Evolutionary conservation across 2,329 filamentous ascomycete genomes (phyloP).

Genomic region (Grosmannia clavigera): DNA sequence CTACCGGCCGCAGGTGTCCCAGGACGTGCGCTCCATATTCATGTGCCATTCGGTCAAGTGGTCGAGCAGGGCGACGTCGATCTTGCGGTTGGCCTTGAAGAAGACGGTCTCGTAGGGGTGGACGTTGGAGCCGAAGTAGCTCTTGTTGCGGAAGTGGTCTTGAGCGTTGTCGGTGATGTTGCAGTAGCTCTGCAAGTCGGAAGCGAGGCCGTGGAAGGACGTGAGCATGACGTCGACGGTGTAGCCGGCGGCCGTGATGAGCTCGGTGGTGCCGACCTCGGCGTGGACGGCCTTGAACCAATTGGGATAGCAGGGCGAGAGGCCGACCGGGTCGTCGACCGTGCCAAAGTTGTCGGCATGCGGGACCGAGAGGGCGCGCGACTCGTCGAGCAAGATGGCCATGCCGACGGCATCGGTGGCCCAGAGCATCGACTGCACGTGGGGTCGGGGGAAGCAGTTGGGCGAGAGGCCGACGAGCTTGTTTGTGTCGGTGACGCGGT

Average conservation of each 20-base stretch:
- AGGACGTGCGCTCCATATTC: neutral
- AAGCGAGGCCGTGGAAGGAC: slow-evolving; percentile 14
- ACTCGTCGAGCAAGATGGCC: slow-evolving; percentile 20
- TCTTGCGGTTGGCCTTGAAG: slow-evolving; percentile 20
- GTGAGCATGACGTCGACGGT: slow-evolving; percentile 22
- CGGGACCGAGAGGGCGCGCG: slow-evolving; percentile 8
- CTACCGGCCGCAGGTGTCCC: neutral
- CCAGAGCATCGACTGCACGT: slow-evolving; percentile 26
- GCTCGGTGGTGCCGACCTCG: slow-evolving; percentile 20
- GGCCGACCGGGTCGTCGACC: slow-evolving; percentile 15
- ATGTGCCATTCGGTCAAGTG: slow-evolving; percentile 21
- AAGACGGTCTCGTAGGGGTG: slow-evolving; percentile 28
- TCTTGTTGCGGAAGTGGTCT: slow-evolving; percentile 13
- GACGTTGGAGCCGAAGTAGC: slow-evolving; percentile 21
- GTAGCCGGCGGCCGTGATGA: slow-evolving; percentile 20
- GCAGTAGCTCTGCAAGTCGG: slow-evolving; percentile 10
- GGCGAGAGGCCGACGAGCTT: slow-evolving; percentile 26
- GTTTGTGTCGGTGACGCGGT: slow-evolving; percentile 17
- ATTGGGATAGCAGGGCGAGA: slow-evolving; percentile 19
- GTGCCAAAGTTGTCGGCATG: slow-evolving; percentile 15
- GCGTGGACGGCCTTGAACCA: slow-evolving; percentile 17
- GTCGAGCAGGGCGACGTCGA: slow-evolving; percentile 17
- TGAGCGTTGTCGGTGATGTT: slow-evolving; percentile 13
- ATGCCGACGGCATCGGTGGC: slow-evolving; percentile 27
- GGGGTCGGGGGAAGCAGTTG: slow-evolving; percentile 22